phyloP scores from a whole-genome alignment of 106 monocot genomes.

The Hemerocallis citrina region DNA sequence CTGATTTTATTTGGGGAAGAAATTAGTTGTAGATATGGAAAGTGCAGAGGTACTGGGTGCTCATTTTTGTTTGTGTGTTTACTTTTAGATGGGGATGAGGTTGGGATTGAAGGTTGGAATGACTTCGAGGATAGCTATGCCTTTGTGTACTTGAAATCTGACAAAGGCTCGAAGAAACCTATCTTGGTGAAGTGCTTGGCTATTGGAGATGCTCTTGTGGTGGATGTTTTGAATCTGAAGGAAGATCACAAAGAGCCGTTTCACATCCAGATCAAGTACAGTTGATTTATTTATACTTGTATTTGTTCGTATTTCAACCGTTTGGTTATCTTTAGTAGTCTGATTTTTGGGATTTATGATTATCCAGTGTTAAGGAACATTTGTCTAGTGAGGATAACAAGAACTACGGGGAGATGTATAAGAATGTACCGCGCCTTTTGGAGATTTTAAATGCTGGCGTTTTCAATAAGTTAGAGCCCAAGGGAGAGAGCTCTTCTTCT shows the following conservation, averaged over 20 bases:
- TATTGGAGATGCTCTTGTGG: conserved; percentile 47
- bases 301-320: background rate
- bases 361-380: conserved; percentile 56
- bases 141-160: conserved; percentile 58
- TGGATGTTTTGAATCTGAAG: conserved; percentile 49
- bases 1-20: background rate
- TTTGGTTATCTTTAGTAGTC: background rate
- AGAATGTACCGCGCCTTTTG: conserved; percentile 54
- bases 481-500: conserved; percentile 18
- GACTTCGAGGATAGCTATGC: conserved; percentile 61
- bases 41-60: background rate
- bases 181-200: conserved; percentile 66
- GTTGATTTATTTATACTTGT: background rate
- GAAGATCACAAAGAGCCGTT: conserved; percentile 42
- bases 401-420: conserved; percentile 64
- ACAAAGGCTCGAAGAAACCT: conserved; percentile 37
- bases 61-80: conserved; percentile 3
- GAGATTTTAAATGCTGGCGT: conserved; percentile 40
- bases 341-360: conserved; percentile 4
- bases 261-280: conserved; percentile 77
- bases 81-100: conserved; percentile 63
- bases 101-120: conserved; percentile 93
- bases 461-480: conserved; percentile 39
- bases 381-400: conserved; percentile 15
- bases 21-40: background rate